Evolutionary conservation across 441 rosid species (phyloP), one percentile per base, ranked within the genome.

Genomic region (Manihot esculenta): DNA sequence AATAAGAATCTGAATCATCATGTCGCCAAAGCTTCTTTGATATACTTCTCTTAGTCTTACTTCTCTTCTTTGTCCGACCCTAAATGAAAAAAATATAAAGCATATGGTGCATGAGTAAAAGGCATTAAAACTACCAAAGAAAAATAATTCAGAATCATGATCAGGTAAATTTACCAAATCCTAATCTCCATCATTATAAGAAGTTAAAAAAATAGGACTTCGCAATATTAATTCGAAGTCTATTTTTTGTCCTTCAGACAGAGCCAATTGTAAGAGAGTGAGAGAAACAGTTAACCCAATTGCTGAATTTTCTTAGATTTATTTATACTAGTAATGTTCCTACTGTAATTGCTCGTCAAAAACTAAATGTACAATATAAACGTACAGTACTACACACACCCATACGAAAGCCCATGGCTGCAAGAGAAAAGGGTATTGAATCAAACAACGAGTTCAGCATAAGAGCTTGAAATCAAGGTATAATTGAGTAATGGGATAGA

Each of bases 61-160:
- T 81, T 77, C 66, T 89, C 88, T 79, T 87, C 85, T 75, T 82
- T 38, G 70, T 74, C 20, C 70, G 81, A 72, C 72, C 83, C 95
- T 87, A 79, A 70, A 80, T 41, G 65, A 44, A 26, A 44, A 26
- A 69, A 44, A 55, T 12, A 68, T 23, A 66, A 50, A 49, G 47
- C 13, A 30, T 47, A 7, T 63, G 30, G 55, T 14, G 59, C 72
- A 70, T 33, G 38, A 45, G 64, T 33, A 62, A 58, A 67, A 35
- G 21, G 17, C 27, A 69, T 24, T 41, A 4, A 23, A 1, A 62
- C 20, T n/a, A 51, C 13, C 2, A 24, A 26, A 48, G 15, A 9
- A 48, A 35, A 14, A 55, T 10, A 23, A 12, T 26, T 2, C 26
- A 10, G 26, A 56, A 10, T n/a, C 18, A 24, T 8, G 5, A 13